Base-by-base conservation (phyloP, 2,329 filamentous ascomycete genomes). In the Mycosphaerella arachidis region DNA sequence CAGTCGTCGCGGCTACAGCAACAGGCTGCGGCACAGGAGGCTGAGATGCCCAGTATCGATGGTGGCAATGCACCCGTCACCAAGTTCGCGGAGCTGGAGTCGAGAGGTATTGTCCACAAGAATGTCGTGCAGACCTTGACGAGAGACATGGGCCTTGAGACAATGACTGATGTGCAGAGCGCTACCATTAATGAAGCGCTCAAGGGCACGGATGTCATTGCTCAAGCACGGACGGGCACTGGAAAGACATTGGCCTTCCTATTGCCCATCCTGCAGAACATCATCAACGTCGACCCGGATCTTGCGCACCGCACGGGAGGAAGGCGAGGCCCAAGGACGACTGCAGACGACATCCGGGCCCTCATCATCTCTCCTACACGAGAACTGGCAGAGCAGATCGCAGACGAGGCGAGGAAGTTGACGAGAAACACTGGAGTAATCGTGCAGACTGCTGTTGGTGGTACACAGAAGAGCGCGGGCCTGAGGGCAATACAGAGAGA, bases 171-270 rank as follows among this genome's bases (percentile, higher is more conserved):
- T 24, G 93, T 99, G 13, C 94, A 99, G 75, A 82, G 85, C 52
- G 83, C 87, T 72, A 96, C 93, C 12, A 92, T 99, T 71, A 85
- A 85, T 61, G 83, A 90, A 58, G 90, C 90, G 4, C 79, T 97
- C 46, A 85, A 86, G 66, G 92, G 94, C 24, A 84, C 81, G 61
- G 93, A 97, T 75, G 82, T 96, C 57, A 76, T 97, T 66, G 94
- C 93, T 51, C 94, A 97, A 79, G 94, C 94, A 61, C 96, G 91
- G 78, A 99, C 94, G 8, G 94, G 94, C 73, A 97, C 94, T 4
- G 94, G 94, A 73, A 99, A 99, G 79, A 99, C 94, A 0, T 79
- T 97, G 59, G 94, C 91, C 37, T 99, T 97, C 80, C 82, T 99
- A 27, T 77, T 97, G 6, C 94, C 94, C 54, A 80, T 92, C 7